Base-by-base conservation (phyloP, 2,329 filamentous ascomycete species). In the Zymoseptoria tritici region DNA sequence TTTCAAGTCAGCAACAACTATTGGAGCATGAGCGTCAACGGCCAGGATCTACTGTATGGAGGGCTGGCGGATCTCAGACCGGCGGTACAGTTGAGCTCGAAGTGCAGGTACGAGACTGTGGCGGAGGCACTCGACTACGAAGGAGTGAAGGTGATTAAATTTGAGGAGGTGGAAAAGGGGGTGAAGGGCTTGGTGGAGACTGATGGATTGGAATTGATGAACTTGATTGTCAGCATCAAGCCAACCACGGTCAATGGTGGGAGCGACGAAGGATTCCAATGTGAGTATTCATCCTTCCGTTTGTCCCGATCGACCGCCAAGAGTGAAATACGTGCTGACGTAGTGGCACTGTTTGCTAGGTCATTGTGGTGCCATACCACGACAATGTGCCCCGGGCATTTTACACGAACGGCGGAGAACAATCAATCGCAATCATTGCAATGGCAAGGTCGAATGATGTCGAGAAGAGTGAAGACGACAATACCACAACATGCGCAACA, bases 321-420 rank as follows among this genome's bases (percentile, higher is more conserved):
- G 36, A 46, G 36, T 21, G 9, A 52, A 52, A 9, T 19, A 22
- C 19, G n/a, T 56, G 19, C 52, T 55, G 36, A 60, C 53, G 42
- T 21, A 42, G 42, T 54, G 42, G 42, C 19, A 22, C 20, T 49
- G 49, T 42, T 26, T 49, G 9, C 57, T 21, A 64, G 62, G 57
- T 60, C 8, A 77, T 80, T 60, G 77, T 79, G 24, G 77, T 80
- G 57, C 78, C 78, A 2, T 80, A 80, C 62, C 79, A 80, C 64
- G 77, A 79, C 57, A 80, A 80, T 63, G 67, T 79, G 22, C 77
- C 76, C 0, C 66, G 75, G 54, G 69, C 72, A 7, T 67, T 54
- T 51, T 66, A 64, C 49, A 64, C 63, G 57, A 52, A 61, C 46
- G n/a, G 24, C 24, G 26, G 16, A 52, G 36, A 16, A 46, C 36